phyloP scores from a whole-genome alignment of 768 basidiomycete species.

The Russula olivacea region DNA sequence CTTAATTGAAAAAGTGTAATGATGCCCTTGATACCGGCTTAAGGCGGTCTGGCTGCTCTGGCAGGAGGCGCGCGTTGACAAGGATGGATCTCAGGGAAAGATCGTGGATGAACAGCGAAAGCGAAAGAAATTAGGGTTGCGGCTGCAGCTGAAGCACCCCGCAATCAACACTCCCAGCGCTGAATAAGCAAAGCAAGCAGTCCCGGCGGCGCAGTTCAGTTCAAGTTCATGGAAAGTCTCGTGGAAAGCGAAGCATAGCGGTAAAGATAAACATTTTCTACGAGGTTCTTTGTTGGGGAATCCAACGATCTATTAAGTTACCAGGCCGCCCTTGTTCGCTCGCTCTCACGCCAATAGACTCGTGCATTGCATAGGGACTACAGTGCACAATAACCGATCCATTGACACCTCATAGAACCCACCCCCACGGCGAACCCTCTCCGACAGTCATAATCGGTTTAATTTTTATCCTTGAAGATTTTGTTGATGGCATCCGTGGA shows the following conservation, averaged over 20 bases:
- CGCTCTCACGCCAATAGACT: conserved; percentile 11
- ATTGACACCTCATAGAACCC: background rate
- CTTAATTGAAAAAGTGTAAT: background rate
- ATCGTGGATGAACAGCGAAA: too few species aligned
- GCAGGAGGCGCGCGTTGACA: background rate
- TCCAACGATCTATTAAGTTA: background rate
- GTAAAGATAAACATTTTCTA: conserved; percentile 7
- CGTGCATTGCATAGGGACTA: background rate
- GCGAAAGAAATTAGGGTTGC: too few species aligned
- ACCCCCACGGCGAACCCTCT: conserved; percentile 4
- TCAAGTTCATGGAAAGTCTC: background rate
- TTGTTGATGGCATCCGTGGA: conserved; percentile 74
- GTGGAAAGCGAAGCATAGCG: conserved; percentile 3
- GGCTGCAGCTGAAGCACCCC: too few species aligned
- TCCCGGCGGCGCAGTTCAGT: too few species aligned
- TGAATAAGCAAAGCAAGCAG: background rate
- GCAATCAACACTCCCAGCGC: too few species aligned
- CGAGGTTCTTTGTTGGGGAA: background rate
- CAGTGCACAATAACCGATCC: background rate
- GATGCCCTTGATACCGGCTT: background rate
- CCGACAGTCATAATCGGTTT: conserved; percentile 3
- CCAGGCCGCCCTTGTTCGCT: conserved; percentile 1
- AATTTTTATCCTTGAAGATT: conserved; percentile 61
- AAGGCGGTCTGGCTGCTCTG: background rate
- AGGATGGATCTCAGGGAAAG: background rate